A percentile compares a stretch with the other conserved stretches of the same genome.
phyloP scores from a whole-genome alignment of 352 stramenopile species.

The Pythium folliculosum region DNA sequence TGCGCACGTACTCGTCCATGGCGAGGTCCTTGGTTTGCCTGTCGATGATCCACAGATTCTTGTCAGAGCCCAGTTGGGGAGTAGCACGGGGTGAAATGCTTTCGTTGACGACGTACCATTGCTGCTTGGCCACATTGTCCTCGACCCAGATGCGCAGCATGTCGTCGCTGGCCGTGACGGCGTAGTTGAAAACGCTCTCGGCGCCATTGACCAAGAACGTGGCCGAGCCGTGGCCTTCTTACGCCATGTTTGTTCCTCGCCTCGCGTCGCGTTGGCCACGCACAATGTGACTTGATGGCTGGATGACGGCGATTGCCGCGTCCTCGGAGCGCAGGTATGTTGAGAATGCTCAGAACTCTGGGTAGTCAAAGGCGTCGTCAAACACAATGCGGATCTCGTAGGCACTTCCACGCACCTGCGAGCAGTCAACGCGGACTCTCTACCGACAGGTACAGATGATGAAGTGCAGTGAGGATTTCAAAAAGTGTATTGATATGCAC shows the following conservation, averaged over 20 bases:
- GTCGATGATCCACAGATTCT: neutral
- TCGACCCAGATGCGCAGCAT: constrained; percentile 7
- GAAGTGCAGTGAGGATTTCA: too few relatives aligned
- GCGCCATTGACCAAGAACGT: neutral
- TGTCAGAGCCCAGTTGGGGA: too few relatives aligned
- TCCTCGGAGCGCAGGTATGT: too few relatives aligned
- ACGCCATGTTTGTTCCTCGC: neutral
- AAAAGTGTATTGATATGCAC: neutral
- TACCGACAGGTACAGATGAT: too few relatives aligned
- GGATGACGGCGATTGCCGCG: neutral
- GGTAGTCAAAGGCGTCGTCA: too few relatives aligned
- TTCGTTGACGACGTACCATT: neutral
- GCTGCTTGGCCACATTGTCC: neutral
- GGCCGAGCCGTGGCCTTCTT: neutral
- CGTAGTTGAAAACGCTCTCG: neutral
- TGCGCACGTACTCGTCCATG: neutral
- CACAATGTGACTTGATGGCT: too few relatives aligned
- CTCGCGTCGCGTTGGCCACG: too few relatives aligned
- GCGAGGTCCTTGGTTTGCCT: neutral
- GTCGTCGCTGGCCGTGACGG: neutral
- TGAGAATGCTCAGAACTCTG: too few relatives aligned
- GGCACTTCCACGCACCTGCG: too few relatives aligned
- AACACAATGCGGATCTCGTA: too few relatives aligned
- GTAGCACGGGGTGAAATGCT: too few relatives aligned
- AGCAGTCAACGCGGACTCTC: too few relatives aligned